These are phyloP conservation scores for Daldinia childiae DNA, from an alignment of 495 filamentous ascomycete species.

Conservation along the genomic window DNA sequence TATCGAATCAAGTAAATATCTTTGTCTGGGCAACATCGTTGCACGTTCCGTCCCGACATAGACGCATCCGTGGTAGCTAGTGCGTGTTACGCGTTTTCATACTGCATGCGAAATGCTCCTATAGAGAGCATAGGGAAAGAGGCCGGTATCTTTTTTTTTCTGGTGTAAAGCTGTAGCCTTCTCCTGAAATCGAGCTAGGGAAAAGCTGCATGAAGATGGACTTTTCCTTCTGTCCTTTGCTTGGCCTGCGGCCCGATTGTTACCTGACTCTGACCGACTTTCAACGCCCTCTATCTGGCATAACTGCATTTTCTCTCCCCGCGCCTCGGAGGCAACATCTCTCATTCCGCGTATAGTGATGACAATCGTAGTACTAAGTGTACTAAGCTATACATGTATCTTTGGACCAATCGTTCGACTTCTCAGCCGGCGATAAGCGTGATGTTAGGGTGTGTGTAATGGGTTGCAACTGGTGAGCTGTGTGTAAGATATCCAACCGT, in stretches of 20 bases:
- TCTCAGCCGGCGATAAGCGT: conserved; percentile 37
- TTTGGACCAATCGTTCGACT: neutral
- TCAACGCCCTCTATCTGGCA: conserved; percentile 10
- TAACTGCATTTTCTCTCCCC: conserved; percentile 11
- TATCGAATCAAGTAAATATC: conserved; percentile 29
- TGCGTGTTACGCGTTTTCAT: conserved; percentile 19
- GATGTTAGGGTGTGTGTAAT: conserved; percentile 14
- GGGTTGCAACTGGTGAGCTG: conserved; percentile 40
- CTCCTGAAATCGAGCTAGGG: conserved; percentile 5
- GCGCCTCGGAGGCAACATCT: conserved; percentile 16
- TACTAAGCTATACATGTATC: conserved; percentile 14
- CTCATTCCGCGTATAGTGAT: too few relatives aligned
- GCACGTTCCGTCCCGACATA: conserved; percentile 32
- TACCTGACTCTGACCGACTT: conserved; percentile 36
- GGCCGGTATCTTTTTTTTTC: neutral
- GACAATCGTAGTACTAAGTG: conserved; percentile 10
- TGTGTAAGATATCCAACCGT: conserved; percentile 23
- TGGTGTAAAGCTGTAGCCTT: conserved; percentile 14
- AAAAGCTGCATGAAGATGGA: conserved; percentile 18
- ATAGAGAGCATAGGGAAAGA: neutral
- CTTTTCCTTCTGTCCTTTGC: conserved; percentile 20
- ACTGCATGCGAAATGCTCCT: conserved; percentile 26
- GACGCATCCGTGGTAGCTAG: conserved; percentile 27
- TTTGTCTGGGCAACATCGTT: conserved; percentile 17
- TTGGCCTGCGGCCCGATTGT: conserved; percentile 39